These are phyloP conservation scores for Porphyrellus cyaneotinctus DNA, from an alignment of 768 basidiomycete genomes.

Conservation along the genomic window DNA sequence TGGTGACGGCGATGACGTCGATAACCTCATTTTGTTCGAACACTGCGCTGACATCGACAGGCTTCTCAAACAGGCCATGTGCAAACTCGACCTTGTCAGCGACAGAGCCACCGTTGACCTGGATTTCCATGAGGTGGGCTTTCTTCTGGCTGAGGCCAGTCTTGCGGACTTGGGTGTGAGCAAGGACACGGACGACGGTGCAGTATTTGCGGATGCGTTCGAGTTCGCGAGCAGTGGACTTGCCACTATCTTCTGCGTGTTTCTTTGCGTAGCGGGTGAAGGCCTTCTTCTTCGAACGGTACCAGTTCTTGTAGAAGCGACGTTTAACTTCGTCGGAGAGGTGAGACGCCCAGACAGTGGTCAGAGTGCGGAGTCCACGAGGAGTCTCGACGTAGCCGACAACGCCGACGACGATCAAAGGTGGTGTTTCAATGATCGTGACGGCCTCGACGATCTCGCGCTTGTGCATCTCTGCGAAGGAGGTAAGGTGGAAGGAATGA, in stretches of 20 bases:
- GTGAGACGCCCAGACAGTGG: conserved; percentile 98
- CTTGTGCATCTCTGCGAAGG: conserved; percentile 93
- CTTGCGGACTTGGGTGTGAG: conserved; percentile 98
- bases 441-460: conserved; percentile 99
- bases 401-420: conserved; percentile 93
- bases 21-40: conserved; percentile 98
- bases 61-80: conserved; percentile 93
- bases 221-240: conserved; percentile 89
- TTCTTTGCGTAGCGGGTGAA: conserved; percentile 99
- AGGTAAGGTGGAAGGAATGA: not conserved
- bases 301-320: conserved; percentile 99
- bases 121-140: conserved; percentile 99
- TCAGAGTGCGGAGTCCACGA: conserved; percentile 96
- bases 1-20: conserved; percentile 97
- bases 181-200: conserved; percentile 98
- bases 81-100: conserved; percentile 98
- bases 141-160: conserved; percentile 98
- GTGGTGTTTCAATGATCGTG: conserved; percentile 93
- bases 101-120: conserved; percentile 94
- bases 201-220: conserved; percentile 99
- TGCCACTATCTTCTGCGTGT: conserved; percentile 91
- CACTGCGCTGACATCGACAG: conserved; percentile 75
- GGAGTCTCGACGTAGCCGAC: conserved; percentile 99
- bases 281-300: conserved; percentile 99
- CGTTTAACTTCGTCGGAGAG: conserved; percentile 97